phyloP scores from a whole-genome alignment of 257 asterid species.

The Cruciata laevipes region DNA sequence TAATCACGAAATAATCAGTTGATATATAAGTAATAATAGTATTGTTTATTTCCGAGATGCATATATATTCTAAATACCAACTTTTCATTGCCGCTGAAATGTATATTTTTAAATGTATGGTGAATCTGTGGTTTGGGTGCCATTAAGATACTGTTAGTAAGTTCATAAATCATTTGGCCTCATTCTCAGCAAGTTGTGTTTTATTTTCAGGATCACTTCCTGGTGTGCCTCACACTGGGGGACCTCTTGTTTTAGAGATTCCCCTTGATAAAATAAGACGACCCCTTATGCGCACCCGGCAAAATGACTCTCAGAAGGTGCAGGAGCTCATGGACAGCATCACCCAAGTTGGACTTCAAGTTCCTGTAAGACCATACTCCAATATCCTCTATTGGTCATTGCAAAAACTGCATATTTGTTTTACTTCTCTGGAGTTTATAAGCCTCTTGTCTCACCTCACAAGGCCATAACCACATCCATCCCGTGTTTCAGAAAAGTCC shows the following conservation, averaged over 20 bases:
- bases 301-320: conserved; percentile 74
- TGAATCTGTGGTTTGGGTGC: neutral
- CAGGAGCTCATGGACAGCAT: conserved; percentile 80
- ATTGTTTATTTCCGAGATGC: no score
- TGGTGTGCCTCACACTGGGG: conserved; percentile 49
- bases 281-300: conserved; percentile 85
- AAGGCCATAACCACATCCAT: neutral
- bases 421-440: neutral
- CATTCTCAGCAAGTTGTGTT: neutral
- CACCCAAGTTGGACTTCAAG: conserved; percentile 83
- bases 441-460: neutral
- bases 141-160: neutral
- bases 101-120: neutral
- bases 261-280: conserved; percentile 77
- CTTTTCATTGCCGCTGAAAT: neutral
- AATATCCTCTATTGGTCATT: neutral
- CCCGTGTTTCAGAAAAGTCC: neutral
- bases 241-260: conserved; percentile 80
- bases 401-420: neutral
- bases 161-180: neutral
- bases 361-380: conserved; percentile 58
- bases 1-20: neutral
- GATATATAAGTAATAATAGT: no score
- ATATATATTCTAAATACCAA: neutral
- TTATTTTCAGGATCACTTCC: conserved; percentile 52